phyloP scores from a whole-genome alignment of 163 green algal species.

The Trebouxia gelatinosa region DNA sequence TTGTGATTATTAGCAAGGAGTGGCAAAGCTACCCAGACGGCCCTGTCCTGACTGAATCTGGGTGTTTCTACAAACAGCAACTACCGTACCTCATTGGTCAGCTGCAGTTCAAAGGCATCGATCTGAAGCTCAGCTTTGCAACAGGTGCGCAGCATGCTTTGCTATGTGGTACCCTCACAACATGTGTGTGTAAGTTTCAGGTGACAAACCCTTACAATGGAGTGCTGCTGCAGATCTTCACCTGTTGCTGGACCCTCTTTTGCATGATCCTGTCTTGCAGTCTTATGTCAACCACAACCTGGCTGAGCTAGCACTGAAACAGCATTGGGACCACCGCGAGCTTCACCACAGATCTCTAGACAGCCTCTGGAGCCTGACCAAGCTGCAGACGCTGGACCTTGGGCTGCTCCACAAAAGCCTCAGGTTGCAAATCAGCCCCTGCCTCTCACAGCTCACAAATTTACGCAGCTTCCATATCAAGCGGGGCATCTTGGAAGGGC shows the following conservation, averaged over 20 bases:
- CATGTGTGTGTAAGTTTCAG: neutral
- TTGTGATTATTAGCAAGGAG: neutral
- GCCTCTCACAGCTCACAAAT: neutral
- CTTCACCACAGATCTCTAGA: neutral
- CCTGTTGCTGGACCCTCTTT: neutral
- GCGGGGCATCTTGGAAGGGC: neutral
- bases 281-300: constrained; percentile 16
- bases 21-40: neutral
- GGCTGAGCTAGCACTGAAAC: neutral
- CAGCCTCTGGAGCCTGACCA: neutral
- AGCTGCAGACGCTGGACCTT: constrained; percentile 13
- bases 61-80: constrained; percentile 6
- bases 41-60: neutral
- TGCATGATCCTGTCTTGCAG: neutral
- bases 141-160: neutral
- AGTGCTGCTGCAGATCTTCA: constrained; percentile 16
- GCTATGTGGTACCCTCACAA: neutral
- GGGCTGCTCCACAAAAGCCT: neutral
- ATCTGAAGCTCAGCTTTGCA: constrained; percentile 15
- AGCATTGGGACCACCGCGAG: constrained; percentile 2
- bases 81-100: constrained; percentile 12
- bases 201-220: no score
- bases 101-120: neutral
- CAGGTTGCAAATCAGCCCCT: neutral
- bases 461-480: constrained; percentile 10